Base-by-base conservation (phyloP, 345 rosid species). In the Kernera saxatilis region DNA sequence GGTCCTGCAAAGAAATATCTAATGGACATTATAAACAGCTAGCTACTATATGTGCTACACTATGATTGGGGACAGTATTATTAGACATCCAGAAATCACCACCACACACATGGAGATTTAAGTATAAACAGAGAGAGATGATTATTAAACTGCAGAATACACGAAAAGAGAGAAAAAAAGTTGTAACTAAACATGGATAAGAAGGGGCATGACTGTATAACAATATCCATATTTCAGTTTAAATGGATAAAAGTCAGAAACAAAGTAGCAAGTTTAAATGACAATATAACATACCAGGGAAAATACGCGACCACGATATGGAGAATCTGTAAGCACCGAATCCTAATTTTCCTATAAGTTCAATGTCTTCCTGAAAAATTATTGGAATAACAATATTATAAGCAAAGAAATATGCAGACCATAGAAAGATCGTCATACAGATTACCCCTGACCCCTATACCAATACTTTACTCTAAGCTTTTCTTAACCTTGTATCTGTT, bases 261-360 rank as follows among this genome's bases (percentile, higher is more conserved):
- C 1, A 27, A 35, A 46, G 30, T 43, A 56, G 15, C 21, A 57
- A 57, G 11, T 1, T 13, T 21, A 39, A 11, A 59, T 27, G 26
- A 27, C 3, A 40, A 25, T 8, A 32, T 12, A 36, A 41, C 80
- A 63, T 78, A 93, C 98, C 97, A 8, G 93, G 96, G 63, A 82
- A 90, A 73, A 93, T 90, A 46, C 98, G 97, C 63, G 97, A 87
- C 98, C 93, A 93, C 0, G 97, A 88, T 46, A 93, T 79, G 44
- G 98, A 93, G 75, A 93, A 90, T 64, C 96, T 85, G 85, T 93
- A 93, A 73, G 92, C 98, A 51, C 56, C 68, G 74, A 93, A 90
- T 37, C 98, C 98, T 57, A 93, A 71, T 62, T 75, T 77, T 12
- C 83, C 74, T 29, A 93, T 81, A 64, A 93, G 85, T 44, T 87